Base-by-base conservation (phyloP, 768 basidiomycete genomes). In the Neoboletus brunneissimus region DNA sequence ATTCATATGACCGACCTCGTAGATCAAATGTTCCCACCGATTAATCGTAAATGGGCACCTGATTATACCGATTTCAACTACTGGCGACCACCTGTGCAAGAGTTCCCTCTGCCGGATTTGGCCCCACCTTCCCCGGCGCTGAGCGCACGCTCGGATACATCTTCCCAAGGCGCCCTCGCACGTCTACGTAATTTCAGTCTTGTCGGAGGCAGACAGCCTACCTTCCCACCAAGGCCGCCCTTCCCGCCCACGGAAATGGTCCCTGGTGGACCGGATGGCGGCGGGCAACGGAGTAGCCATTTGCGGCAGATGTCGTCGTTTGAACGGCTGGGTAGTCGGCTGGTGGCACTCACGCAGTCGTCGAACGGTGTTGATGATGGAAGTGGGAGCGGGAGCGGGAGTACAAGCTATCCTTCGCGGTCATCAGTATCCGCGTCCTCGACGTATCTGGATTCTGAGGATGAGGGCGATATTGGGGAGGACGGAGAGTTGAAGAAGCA, bases 1-100 rank as follows among this genome's bases (percentile, higher is more conserved):
- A 98, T 98, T 57, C 91, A 95, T 68, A 95, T 98, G 93, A 96
- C 95, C 9, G 95, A 98, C 71, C 83, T 99, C n/a, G 97, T 99
- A 16, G 95, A 99, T 75, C 95, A 97, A 73, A 95, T 97, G 87
- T 99, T 99, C 77, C 97, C 97, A 34, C 93, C 96, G 0, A 94
- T 98, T 53, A 82, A 94, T 68, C 84, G 88, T 50, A 92, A 91
- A 68, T 88, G 87, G 83, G 81, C 87, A 13, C 85, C 91, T 1
- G 94, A 95, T 68, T 99, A 83, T 70, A 97, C 95, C 1, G 96
- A 98, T 71, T 94, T 97, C 80, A 98, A 96, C 67, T 99, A 84
- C 68, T 99, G 97, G 97, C 88, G 93, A 60, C 62, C 82, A 0
- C 87, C 92, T 0, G 76, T 98, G 13, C 84, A 83, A 49, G 89